Conservation (phyloP, 2,329 filamentous ascomycete genomes). For the Xylaria sp. region DNA sequence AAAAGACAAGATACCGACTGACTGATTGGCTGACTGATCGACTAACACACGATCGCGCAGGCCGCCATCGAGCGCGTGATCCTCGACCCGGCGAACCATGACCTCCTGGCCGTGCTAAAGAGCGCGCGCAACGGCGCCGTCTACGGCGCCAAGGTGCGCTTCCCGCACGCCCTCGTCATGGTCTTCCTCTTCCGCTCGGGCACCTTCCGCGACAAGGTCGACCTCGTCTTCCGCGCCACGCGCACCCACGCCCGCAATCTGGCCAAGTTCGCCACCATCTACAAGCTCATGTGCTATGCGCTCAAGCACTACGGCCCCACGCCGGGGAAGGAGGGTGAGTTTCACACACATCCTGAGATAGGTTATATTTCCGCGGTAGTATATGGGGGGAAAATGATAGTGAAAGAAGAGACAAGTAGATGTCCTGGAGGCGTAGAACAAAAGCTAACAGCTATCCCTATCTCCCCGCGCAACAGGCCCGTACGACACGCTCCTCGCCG, state of each 20-base stretch:
- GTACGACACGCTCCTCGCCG: constrained; percentile 87
- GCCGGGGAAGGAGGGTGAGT: constrained; percentile 68
- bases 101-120: constrained; percentile 87
- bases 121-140: constrained; percentile 95
- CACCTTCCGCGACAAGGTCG: constrained; percentile 81
- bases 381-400: neutral
- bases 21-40: too few species aligned
- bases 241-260: constrained; percentile 91
- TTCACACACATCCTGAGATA: constrained; percentile 38
- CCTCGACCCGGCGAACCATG: constrained; percentile 86
- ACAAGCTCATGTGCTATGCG: constrained; percentile 83
- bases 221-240: constrained; percentile 85
- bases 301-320: constrained; percentile 72
- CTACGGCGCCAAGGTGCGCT: constrained; percentile 96
- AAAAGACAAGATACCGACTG: neutral
- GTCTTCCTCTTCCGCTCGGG: constrained; percentile 95
- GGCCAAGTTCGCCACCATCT: constrained; percentile 88
- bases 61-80: constrained; percentile 78
- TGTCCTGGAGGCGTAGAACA: neutral
- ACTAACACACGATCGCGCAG: constrained; percentile 55
- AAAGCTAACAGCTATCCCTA: neutral
- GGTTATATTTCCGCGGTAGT: neutral
- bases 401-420: neutral
- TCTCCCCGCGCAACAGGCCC: constrained; percentile 60
- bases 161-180: constrained; percentile 98